Base-by-base conservation (phyloP, 345 rosid species). In the Euphorbia peplus region DNA sequence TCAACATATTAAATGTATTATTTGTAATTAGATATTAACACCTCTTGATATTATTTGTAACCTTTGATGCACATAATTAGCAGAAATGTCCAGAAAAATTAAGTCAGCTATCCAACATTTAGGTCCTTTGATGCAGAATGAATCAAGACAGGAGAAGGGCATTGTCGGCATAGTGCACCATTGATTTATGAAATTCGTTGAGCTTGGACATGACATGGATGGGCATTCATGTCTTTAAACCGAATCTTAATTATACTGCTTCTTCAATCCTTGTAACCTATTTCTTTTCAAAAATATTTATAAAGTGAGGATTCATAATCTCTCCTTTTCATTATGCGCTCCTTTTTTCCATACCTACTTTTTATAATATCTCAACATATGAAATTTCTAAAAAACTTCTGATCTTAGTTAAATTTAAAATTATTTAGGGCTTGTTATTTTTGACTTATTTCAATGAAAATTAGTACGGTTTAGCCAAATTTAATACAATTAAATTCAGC, bases 71-170 rank as follows among this genome's bases (percentile, higher is more conserved):
- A 39, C 44, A 73, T 59, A 8, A 24, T 24, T 60, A 51, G 30
- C 52, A 48, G 63, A 35, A 58, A 63, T 41, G 73, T 70, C 57
- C 42, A 63, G 47, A 28, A 51, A 64, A 65, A 73, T 56, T 56
- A 56, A 62, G 76, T 67, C 57, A 29, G 41, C 53, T 50, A 46
- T 75, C 78, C n/a, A 44, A 28, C 7, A 54, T 44, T 39, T 64
- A 76, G 80, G 78, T 76, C 79, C 41, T 63, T 55, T 2, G 69
- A 60, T 30, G 24, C 14, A 42, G 30, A 64, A 61, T 53, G 32
- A 25, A 72, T 54, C 22, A 18, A 46, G 24, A 65, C 24, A 15
- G 8, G 16, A 39, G 42, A 39, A n/a, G 42, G n/a, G 70, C 24
- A 3, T 25, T 68, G 74, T 80, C 78, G 63, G 77, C 64, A 28